Conservation (phyloP, 148 eudicot species). For the Vaccinium myrtillus region DNA sequence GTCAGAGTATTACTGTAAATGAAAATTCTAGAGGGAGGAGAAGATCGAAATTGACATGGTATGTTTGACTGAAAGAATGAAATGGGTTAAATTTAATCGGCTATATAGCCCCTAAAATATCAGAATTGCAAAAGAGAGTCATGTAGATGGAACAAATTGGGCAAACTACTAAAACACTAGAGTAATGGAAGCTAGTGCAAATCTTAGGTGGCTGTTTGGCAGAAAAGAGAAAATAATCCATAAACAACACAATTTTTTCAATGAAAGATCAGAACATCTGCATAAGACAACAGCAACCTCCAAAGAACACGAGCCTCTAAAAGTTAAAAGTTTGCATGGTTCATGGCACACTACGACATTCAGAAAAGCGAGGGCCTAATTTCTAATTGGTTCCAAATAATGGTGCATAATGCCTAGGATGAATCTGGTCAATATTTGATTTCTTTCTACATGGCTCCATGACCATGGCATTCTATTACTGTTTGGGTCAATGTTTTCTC, state of each 20-base stretch:
- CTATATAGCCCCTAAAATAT: neutral
- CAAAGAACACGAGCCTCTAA: neutral
- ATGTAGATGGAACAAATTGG: neutral
- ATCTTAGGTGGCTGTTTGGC: neutral
- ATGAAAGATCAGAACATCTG: neutral
- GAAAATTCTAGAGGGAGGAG: neutral
- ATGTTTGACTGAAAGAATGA: neutral
- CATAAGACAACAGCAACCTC: neutral
- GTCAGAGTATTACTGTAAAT: neutral
- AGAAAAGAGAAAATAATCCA: neutral
- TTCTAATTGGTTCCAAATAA: neutral
- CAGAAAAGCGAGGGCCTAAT: neutral
- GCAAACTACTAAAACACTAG: neutral
- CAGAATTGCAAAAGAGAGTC: neutral
- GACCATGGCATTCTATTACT: neutral
- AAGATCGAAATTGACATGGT: neutral
- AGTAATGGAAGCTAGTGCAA: neutral
- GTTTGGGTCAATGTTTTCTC: no score
- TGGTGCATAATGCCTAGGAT: neutral
- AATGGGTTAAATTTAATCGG: neutral
- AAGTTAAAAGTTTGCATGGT: neutral
- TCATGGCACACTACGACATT: neutral
- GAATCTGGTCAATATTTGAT: neutral
- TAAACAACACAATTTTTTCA: neutral
- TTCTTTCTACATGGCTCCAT: neutral